Percentiles rank a stretch among this genome's conserved stretches.
phyloP scores from a whole-genome alignment of 306 rosid genomes.

The Cucumis hystrix region DNA sequence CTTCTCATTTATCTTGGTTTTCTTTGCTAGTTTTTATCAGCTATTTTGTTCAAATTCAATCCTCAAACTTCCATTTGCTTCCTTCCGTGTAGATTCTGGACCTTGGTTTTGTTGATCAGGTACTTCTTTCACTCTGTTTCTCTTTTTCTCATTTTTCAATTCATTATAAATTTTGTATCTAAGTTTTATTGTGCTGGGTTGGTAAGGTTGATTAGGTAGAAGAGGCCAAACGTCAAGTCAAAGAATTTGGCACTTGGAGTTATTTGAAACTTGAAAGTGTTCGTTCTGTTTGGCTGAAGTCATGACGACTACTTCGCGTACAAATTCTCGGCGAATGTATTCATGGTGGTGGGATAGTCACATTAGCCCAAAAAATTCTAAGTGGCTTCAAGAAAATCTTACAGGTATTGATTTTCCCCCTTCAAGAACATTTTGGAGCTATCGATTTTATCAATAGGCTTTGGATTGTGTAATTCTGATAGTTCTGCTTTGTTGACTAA shows the following conservation, averaged over 20 bases:
- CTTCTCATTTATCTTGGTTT: neutral
- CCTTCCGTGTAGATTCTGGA: neutral
- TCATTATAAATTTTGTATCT: neutral
- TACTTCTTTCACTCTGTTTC: neutral
- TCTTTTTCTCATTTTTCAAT: neutral
- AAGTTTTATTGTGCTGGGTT: neutral
- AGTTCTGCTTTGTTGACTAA: neutral
- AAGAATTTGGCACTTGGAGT: neutral
- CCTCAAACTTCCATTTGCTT: neutral
- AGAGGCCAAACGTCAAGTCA: neutral
- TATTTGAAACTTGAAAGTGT: neutral
- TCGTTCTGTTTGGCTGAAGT: conserved; percentile 8
- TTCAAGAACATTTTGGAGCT: neutral
- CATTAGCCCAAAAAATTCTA: conserved; percentile 90
- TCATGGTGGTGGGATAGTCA: conserved; percentile 99
- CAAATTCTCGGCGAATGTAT: conserved; percentile 63
- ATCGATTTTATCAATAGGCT: neutral
- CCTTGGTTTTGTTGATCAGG: conserved; percentile 1
- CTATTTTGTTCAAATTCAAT: neutral
- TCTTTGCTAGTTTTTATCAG: neutral
- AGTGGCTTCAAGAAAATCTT: conserved; percentile 96
- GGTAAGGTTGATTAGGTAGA: neutral
- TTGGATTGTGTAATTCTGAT: neutral
- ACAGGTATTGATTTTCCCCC: conserved; percentile 27
- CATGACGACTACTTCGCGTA: conserved; percentile 39